Evolutionary conservation across 306 rosid genomes (phyloP).

Genomic region (Adenanthera pavonina): DNA sequence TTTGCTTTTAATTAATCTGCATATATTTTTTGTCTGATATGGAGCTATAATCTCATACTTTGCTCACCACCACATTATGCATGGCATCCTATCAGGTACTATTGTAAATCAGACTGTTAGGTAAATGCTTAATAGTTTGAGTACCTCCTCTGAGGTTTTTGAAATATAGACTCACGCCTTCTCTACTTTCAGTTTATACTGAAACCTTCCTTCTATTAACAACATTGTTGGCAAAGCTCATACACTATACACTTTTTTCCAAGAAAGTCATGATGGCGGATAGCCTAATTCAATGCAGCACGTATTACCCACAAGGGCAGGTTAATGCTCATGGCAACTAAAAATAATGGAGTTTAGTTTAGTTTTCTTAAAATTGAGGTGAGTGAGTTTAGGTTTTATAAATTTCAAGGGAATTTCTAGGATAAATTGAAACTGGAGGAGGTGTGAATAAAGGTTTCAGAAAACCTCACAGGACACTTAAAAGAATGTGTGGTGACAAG

Average conservation of each 20-base stretch:
- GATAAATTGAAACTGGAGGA: not conserved
- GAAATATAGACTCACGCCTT: not conserved
- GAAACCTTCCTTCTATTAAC: not conserved
- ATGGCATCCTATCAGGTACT: not conserved
- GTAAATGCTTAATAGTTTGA: not conserved
- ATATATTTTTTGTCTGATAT: not conserved
- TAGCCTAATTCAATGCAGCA: not conserved
- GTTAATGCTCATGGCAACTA: not conserved
- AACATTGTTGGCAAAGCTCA: not conserved
- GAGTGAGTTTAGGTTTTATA: not conserved
- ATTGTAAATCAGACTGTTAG: not conserved
- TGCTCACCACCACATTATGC: not conserved
- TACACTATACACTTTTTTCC: not conserved
- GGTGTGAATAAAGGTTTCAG: not conserved
- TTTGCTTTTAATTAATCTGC: not conserved
- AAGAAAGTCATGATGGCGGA: not conserved
- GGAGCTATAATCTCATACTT: not conserved
- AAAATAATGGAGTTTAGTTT: not conserved
- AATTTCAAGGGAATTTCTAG: not conserved
- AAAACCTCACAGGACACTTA: not conserved
- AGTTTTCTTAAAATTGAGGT: not conserved
- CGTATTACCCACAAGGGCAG: not conserved
- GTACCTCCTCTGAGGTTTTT: not conserved
- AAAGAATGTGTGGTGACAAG: not conserved
- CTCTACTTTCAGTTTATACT: too few species aligned